Conservation (phyloP, 2,329 filamentous ascomycete species). For the Colletotrichum noveboracense region DNA sequence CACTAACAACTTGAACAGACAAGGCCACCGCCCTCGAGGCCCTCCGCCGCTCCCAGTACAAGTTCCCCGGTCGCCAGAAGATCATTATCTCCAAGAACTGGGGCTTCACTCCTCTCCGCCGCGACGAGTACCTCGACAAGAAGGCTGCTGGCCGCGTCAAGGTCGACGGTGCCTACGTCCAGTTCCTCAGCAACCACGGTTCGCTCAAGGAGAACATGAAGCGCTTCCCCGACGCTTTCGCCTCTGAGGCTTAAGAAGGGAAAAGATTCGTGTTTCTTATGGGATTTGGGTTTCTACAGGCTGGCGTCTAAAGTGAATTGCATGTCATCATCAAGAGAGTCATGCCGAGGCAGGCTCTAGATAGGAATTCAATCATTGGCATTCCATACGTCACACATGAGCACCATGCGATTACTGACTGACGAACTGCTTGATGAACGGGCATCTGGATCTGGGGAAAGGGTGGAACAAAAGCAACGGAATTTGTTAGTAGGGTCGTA, state of each 20-base stretch:
- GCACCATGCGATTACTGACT: background rate
- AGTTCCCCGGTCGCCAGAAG: constrained; percentile 99
- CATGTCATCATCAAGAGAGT: constrained; percentile 38
- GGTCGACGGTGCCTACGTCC: constrained; percentile 98
- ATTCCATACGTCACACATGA: constrained; percentile 22
- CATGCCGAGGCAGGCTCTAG: constrained; percentile 24
- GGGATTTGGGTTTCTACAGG: constrained; percentile 42
- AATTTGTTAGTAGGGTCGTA: background rate
- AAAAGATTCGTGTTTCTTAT: constrained; percentile 25
- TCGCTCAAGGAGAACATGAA: constrained; percentile 84
- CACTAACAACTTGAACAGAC: constrained; percentile 59
- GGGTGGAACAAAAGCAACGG: background rate
- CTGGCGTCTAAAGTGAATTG: constrained; percentile 48
- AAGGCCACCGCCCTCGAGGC: constrained; percentile 95
- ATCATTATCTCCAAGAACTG: constrained; percentile 99
- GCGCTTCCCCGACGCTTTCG: constrained; percentile 94
- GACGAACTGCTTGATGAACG: background rate
- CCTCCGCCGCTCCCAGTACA: constrained; percentile 99
- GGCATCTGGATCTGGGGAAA: background rate
- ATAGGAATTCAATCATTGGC: constrained; percentile 26
- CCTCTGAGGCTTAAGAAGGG: constrained; percentile 53
- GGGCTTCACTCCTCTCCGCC: constrained; percentile 98
- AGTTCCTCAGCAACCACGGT: constrained; percentile 97
- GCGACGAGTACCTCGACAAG: constrained; percentile 96
- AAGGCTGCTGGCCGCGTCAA: constrained; percentile 93